Conservation (phyloP, 148 eudicot species). For the Persicaria maculosa region DNA sequence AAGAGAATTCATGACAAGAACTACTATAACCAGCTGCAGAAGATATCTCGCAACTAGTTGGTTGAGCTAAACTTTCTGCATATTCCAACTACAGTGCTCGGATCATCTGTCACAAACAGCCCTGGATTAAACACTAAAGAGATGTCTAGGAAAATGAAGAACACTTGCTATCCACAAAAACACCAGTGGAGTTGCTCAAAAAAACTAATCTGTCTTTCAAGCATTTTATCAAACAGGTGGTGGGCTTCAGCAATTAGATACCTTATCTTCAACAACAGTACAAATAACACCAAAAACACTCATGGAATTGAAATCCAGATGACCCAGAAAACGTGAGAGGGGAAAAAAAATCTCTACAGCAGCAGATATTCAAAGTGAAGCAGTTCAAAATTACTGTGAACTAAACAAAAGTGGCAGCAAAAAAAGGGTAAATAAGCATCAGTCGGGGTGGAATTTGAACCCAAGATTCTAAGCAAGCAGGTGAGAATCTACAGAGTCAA, state of each 20-base stretch:
- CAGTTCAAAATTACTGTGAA: too few relatives aligned
- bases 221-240: slow-evolving; percentile 10
- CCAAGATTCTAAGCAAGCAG: neutral
- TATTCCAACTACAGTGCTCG: neutral
- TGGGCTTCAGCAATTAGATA: neutral
- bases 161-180: neutral
- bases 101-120: neutral
- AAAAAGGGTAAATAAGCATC: neutral
- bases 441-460: neutral
- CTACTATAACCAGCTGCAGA: neutral
- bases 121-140: neutral
- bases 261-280: slow-evolving; percentile 2
- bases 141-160: neutral
- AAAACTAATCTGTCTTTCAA: neutral
- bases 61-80: neutral
- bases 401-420: neutral
- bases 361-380: too few relatives aligned
- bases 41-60: neutral
- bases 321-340: neutral
- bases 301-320: neutral
- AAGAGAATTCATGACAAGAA: slow-evolving; percentile 35
- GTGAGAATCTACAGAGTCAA: neutral
- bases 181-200: neutral
- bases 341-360: neutral
- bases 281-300: neutral